Evolutionary conservation across 495 filamentous ascomycete genomes (phyloP), one percentile per base, ranked within the genome.

Genomic region (Endocarpon pusillum): DNA sequence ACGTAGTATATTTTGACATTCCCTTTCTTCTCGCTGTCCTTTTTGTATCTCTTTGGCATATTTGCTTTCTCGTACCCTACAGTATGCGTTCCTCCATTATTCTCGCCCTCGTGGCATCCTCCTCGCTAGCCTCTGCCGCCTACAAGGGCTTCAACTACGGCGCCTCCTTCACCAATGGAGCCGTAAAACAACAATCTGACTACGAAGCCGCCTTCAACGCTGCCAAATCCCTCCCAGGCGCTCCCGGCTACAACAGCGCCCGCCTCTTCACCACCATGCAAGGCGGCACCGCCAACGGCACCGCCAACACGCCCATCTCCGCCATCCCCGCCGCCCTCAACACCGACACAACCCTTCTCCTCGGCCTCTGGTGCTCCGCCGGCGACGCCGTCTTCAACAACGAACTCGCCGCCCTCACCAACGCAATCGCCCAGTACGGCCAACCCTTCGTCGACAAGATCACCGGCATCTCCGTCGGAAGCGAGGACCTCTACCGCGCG

Each of bases 401-500:
- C 48, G 78, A 89, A 49, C 52, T 87, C 19, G 47, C 62, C 9
- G 81, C 81, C 9, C 66, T 89, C 31, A 64, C 61, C 49, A 49
- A 55, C 20, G 73, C 75, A 45, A 78, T 78, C 47, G 24, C 41
- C 24, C 54, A 67, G 35, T 81, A 82, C 50, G 77, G 77, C 16
- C 52, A 56, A 3, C 48, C 52, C 17, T 71, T 91, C 50, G 56
- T 64, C 42, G 53, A 62, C 37, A 58, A 78, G 27, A 69, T 92
- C 21, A 76, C 66, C 35, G 85, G 81, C 56, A 86, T 93, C 61
- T 86, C 85, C 3, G 81, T 94, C 35, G 86, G 83, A 37, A 81
- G 72, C 51, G 86, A 93, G 67, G 80, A 91, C 54, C 64, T 93
- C 3, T 93, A 94, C 70, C 75, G 85, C 38, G 69, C 66, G 62